Percentiles rank a stretch among this genome's conserved stretches.
These are phyloP conservation scores for Cynanchum wilfordii DNA, from an alignment of 257 asterid genomes.

Conservation along the genomic window DNA sequence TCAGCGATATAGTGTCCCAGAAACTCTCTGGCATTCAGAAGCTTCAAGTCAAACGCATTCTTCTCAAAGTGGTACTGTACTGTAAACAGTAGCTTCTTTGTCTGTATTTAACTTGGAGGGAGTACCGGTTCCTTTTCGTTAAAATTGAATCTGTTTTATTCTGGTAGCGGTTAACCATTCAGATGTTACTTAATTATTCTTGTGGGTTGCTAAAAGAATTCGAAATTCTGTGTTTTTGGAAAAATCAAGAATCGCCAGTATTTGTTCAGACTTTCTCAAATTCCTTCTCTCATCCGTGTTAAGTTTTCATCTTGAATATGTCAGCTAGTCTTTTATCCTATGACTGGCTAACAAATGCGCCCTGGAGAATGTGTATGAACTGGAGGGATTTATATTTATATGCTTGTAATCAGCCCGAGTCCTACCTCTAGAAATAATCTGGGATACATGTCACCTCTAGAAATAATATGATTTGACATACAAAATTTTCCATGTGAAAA, in stretches of 20 bases:
- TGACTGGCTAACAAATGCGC: not conserved
- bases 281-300: not conserved
- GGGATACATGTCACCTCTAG: not conserved
- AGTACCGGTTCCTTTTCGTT: not conserved
- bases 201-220: not conserved
- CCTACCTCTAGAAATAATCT: not conserved
- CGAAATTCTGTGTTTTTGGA: not conserved
- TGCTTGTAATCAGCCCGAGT: not conserved
- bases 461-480: not conserved
- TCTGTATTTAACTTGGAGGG: not conserved
- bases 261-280: not conserved
- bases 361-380: too few relatives aligned
- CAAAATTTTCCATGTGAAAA: not conserved
- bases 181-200: not conserved
- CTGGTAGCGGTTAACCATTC: not conserved
- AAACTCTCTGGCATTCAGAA: slow-evolving; percentile 80
- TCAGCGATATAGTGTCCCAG: slow-evolving; percentile 77
- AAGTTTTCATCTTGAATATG: not conserved
- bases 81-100: slow-evolving; percentile 1
- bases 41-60: slow-evolving; percentile 79
- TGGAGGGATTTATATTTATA: not conserved
- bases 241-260: not conserved
- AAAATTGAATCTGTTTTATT: not conserved
- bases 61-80: slow-evolving; percentile 87
- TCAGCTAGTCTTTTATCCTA: not conserved